Conservation (phyloP, 495 filamentous ascomycete genomes). For the Aspergillus biplanus region DNA sequence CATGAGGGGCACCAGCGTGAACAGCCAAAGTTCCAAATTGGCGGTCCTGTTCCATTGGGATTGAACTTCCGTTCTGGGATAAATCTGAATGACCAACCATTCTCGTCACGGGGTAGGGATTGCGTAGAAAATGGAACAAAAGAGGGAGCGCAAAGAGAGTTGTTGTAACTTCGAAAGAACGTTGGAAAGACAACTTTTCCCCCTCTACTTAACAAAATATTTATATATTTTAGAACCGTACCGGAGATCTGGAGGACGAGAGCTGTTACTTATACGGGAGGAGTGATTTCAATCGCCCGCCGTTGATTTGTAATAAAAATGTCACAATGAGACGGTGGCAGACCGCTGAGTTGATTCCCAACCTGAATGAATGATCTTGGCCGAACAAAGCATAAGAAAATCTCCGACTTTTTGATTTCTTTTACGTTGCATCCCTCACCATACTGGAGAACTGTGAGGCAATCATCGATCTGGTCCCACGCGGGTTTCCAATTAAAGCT, state of each 20-base stretch:
- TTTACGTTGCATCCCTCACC: conserved; percentile 22
- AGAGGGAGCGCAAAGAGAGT: background rate
- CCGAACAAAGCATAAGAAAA: conserved; percentile 3
- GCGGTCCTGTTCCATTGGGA: conserved; percentile 50
- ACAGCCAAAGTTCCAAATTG: conserved; percentile 92
- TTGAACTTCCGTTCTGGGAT: conserved; percentile 29
- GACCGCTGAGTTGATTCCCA: conserved; percentile 3
- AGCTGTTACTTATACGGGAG: conserved; percentile 15
- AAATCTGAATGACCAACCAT: conserved; percentile 26
- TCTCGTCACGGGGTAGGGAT: conserved; percentile 16
- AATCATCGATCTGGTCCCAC: conserved; percentile 11
- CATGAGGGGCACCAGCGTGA: conserved; percentile 87
- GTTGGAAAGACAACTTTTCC: background rate
- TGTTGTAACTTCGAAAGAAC: background rate
- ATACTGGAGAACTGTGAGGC: conserved; percentile 15
- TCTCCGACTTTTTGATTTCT: conserved; percentile 11
- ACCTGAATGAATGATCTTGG: conserved; percentile 12
- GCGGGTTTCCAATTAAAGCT: conserved; percentile 17
- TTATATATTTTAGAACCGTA: background rate
- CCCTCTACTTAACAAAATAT: background rate
- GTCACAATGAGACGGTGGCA: conserved; percentile 4
- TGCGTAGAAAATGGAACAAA: conserved; percentile 7
- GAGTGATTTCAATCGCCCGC: background rate
- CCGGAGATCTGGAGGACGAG: background rate
- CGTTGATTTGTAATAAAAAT: conserved; percentile 21